Evolutionary conservation across 345 rosid species (phyloP), one percentile per base, ranked within the genome.

Genomic region (Citrus hindsii): DNA sequence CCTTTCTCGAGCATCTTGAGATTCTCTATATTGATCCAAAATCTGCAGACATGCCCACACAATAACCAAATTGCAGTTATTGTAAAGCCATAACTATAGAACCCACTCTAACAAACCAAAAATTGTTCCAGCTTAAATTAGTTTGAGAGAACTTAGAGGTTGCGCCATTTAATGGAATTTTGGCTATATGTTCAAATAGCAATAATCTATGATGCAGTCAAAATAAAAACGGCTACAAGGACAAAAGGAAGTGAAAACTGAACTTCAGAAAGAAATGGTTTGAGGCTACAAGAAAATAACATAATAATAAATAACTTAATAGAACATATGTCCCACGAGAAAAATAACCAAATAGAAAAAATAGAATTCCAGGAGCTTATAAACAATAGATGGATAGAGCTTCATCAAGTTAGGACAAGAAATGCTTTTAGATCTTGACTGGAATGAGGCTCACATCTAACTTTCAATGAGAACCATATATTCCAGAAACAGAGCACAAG

Each of bases 21-120:
- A 90, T 84, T 92, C 95, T 82, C 87, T 91, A 83, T 96, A 94
- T 24, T 84, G 97, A 85, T 96, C 99, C 84, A 96, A 80, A 86
- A 94, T 92, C 99, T 96, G 90, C 82, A 84, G 51, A 78, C 8
- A 78, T 59, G 67, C 71, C 65, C 66, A 73, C n/a, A 59, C 21
- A 76, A 28, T 65, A 78, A 68, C 56, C 9, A 72, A 71, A 67
- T 74, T 16, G 48, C 32, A 35, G 7, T 56, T 69, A 64, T 27
- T 30, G 32, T 7, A 80, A 72, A 61, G 18, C n/a, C 28, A 28
- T 1, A 30, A 60, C 22, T 16, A 77, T 55, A 56, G 48, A 72
- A 58, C 35, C 60, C 48, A 28, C 67, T 56, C 33, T 53, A 18
- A 14, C 32, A 38, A 73, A 37, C 33, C 60, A 75, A 70, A 60